These are phyloP conservation scores for Ophiostoma sp. DNA, from an alignment of 2,329 filamentous ascomycete genomes.

Conservation along the genomic window DNA sequence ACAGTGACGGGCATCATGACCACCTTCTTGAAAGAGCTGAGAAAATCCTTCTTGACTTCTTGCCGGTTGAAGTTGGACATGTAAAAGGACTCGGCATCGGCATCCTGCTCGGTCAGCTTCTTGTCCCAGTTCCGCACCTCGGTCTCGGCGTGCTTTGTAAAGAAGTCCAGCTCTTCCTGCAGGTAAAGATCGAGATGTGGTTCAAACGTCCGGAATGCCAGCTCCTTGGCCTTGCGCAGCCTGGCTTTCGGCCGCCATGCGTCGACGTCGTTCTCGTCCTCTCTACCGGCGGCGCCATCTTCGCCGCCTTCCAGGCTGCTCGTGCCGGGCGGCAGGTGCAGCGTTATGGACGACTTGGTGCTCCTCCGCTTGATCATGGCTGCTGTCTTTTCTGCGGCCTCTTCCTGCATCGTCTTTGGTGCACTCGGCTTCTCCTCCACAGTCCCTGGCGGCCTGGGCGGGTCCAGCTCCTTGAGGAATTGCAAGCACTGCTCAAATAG, in stretches of 20 bases:
- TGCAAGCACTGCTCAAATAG: constrained; percentile 81
- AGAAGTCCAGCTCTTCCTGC: constrained; percentile 82
- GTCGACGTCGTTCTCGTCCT: constrained; percentile 13
- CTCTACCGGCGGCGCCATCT: constrained; percentile 5
- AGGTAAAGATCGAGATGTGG: constrained; percentile 91
- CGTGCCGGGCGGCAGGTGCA: background rate
- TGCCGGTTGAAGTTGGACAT: constrained; percentile 94
- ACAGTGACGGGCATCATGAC: constrained; percentile 98
- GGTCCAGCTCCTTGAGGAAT: constrained; percentile 65
- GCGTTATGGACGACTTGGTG: background rate
- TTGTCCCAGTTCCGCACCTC: constrained; percentile 86
- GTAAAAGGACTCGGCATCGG: constrained; percentile 83
- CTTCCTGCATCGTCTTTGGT: constrained; percentile 1
- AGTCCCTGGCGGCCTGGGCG: constrained; percentile 50
- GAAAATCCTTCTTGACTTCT: constrained; percentile 91
- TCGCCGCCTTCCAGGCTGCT: background rate
- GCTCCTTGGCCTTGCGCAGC: constrained; percentile 52
- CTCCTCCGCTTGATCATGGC: constrained; percentile 14
- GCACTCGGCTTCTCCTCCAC: constrained; percentile 4
- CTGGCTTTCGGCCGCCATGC: constrained; percentile 23
- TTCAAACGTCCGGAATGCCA: constrained; percentile 73
- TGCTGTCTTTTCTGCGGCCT: constrained; percentile 13
- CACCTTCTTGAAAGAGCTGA: constrained; percentile 96
- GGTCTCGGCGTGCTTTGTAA: constrained; percentile 67
- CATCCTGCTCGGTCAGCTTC: constrained; percentile 84